Percentiles rank a stretch among this genome's conserved stretches.
Conservation (phyloP, 441 rosid genomes). For the Pelargonium australe region DNA sequence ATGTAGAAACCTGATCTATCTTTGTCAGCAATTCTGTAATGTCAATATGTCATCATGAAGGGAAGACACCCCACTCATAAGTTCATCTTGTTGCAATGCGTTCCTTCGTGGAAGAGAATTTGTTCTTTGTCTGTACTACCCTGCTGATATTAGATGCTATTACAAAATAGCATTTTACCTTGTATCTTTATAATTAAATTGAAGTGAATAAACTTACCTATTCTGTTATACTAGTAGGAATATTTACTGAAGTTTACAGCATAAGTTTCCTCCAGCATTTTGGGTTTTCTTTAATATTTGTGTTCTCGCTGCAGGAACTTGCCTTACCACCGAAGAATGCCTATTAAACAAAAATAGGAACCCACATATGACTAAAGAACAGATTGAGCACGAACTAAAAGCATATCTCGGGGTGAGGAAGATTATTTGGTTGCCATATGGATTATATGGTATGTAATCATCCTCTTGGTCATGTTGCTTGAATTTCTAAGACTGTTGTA, state of each 20-base stretch:
- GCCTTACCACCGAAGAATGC: slow-evolving; percentile 89
- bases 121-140: neutral
- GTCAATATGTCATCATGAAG: neutral
- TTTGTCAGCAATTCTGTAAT: too few species aligned
- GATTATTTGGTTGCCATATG: slow-evolving; percentile 79
- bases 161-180: neutral
- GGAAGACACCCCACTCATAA: too few species aligned
- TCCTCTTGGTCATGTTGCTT: neutral
- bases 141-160: neutral
- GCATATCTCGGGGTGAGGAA: slow-evolving; percentile 63
- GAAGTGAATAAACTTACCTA: neutral
- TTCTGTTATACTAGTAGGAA: too few species aligned
- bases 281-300: neutral
- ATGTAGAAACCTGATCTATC: too few species aligned
- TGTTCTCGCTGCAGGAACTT: slow-evolving; percentile 52
- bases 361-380: slow-evolving; percentile 63
- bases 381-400: slow-evolving; percentile 68
- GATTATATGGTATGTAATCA: slow-evolving; percentile 55
- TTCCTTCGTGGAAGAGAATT: neutral
- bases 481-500: slow-evolving; percentile 7
- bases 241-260: too few species aligned
- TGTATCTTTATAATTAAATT: neutral
- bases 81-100: neutral
- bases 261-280: too few species aligned
- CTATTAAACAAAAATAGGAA: slow-evolving; percentile 80